Conservation (phyloP, 73 alveolate species). For the Uronychia binucleata region DNA sequence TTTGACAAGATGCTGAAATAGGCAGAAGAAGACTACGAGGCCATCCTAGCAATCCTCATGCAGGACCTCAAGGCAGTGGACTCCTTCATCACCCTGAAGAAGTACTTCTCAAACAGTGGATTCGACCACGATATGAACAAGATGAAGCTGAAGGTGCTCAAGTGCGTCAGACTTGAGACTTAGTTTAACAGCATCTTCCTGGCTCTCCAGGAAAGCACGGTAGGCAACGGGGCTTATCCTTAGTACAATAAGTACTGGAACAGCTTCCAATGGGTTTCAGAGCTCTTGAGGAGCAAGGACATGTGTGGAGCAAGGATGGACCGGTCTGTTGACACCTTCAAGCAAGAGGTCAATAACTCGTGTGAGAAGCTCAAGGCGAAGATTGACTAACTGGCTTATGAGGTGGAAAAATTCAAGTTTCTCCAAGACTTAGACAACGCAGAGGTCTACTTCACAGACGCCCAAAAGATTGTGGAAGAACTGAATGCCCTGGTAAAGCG, state of each 20-base stretch:
- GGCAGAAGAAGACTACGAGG: constrained; percentile 17
- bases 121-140: constrained; percentile 16
- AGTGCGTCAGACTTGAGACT: constrained; percentile 28
- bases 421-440: constrained; percentile 25
- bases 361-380: constrained; percentile 8
- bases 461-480: constrained; percentile 27
- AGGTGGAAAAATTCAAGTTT: not conserved
- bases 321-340: constrained; percentile 11
- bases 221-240: not conserved
- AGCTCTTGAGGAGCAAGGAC: not conserved
- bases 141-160: not conserved
- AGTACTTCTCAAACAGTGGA: constrained; percentile 22
- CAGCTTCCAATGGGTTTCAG: constrained; percentile 19
- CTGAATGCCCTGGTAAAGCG: constrained; percentile 3
- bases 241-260: constrained; percentile 19
- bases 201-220: constrained; percentile 3
- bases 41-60: not conserved
- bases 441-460: constrained; percentile 7
- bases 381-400: not conserved
- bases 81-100: constrained; percentile 19
- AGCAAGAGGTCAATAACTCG: constrained; percentile 11
- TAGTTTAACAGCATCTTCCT: constrained; percentile 14
- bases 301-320: constrained; percentile 4
- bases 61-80: constrained; percentile 16
- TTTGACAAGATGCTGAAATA: constrained; percentile 4